Evolutionary conservation across 2,329 filamentous ascomycete genomes (phyloP), one percentile per base, ranked within the genome.

Genomic region (Teratosphaeria destructans): DNA sequence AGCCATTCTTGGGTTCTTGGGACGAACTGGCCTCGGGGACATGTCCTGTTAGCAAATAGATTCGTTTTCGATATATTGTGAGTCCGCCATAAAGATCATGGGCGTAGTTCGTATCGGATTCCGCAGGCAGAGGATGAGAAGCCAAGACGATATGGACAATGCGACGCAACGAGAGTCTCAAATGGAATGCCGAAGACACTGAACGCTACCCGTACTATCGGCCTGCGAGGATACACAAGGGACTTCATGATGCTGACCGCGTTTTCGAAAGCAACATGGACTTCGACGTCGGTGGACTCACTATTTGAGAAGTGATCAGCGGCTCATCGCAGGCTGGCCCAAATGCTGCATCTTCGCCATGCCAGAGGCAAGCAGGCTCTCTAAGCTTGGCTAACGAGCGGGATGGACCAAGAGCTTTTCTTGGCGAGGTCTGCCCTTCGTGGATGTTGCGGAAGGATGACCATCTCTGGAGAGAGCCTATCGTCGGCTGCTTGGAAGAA

Each of bases 1-100:
- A 63, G 27, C 71, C 70, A 59, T 71, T 67, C 60, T 71, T 71
- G 8, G 69, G 69, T 71, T 67, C 60, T 71, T 71, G 8, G 69
- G 69, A 55, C 69, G 68, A 52, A 72, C 57, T n/a, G 63, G 66
- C 55, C 70, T 66, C 34, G 69, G 70, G 68, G 70, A 66, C 70
- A 72, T 72, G 43, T 47, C 43, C 43, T 47, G 43, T 47, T 47
- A 19, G 43, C 43, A 47, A 47, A n/a, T 8, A 3, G 19, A 19
- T 19, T 47, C 43, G 43, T 4, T 47, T 12, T 47, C 16, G 43
- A n/a, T 47, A n/a, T 47, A 19, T 47, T 19, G 43, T n/a, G 43
- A 47, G 43, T 47, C 7, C 19, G 43, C 43, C 43, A 47, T 47
- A 47, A 23, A 47, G 43, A 47, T 19, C n/a, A 23, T 47, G 8